A percentile compares a stretch with the other conserved stretches of the same genome.
Conservation (phyloP, 139 green algal genomes). For the Chlorella sp. region DNA sequence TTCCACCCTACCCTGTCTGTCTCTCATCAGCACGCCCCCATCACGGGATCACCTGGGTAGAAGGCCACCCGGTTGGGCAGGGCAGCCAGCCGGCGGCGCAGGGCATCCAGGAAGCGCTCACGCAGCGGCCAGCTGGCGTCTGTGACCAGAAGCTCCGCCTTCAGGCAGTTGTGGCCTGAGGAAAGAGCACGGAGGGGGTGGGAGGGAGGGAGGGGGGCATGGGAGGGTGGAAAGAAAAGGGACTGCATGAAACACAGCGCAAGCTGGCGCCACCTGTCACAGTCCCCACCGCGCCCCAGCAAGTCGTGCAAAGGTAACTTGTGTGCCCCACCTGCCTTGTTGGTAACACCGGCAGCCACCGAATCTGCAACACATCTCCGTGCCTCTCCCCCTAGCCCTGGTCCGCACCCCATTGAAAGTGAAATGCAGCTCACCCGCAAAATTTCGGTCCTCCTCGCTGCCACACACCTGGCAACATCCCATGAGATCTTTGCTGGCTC, state of each 20-base stretch:
- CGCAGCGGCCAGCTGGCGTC: conserved; percentile 73
- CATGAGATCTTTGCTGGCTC: no score
- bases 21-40: neutral
- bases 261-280: no score
- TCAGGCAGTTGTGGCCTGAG: conserved; percentile 82
- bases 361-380: conserved; percentile 76
- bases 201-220: neutral
- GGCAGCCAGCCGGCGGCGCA: conserved; percentile 49
- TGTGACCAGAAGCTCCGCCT: conserved; percentile 81
- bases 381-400: neutral
- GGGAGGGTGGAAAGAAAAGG: neutral
- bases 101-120: conserved; percentile 64
- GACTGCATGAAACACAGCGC: neutral
- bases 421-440: no score
- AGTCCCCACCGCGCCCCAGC: neutral
- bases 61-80: conserved; percentile 56
- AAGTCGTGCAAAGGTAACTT: no score
- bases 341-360: conserved; percentile 63
- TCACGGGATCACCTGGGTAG: conserved; percentile 59
- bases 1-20: neutral
- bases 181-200: neutral
- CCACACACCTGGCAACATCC: no score
- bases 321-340: neutral
- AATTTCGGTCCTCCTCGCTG: no score
- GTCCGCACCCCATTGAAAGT: no score